Percentiles rank a stretch among this genome's conserved stretches.
phyloP scores from a whole-genome alignment of 169 alveolate species.

The Cryptosporidium baileyi region DNA sequence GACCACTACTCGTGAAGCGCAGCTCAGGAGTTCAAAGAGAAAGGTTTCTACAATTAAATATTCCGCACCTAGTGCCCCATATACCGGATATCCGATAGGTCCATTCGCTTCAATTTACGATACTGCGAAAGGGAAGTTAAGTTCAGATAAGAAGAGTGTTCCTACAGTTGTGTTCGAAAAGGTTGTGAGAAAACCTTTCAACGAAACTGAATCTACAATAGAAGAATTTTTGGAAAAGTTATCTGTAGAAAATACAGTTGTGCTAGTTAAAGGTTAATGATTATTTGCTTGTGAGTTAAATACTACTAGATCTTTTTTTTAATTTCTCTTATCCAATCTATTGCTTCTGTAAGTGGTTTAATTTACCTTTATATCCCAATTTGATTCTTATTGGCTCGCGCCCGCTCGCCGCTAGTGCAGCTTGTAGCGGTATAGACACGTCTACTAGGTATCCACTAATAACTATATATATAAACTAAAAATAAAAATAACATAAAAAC shows the following conservation, averaged over 20 bases:
- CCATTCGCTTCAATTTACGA: too few relatives aligned
- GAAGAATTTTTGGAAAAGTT: neutral
- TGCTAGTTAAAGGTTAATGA: neutral
- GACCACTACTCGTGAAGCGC: neutral
- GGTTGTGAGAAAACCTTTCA: neutral
- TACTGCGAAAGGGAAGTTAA: too few relatives aligned
- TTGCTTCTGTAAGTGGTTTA: neutral
- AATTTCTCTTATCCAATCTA: neutral
- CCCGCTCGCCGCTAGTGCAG: neutral
- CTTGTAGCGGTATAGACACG: constrained; percentile 17
- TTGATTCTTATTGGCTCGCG: neutral
- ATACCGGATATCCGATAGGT: too few relatives aligned
- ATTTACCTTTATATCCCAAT: too few relatives aligned
- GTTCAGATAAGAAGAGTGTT: too few relatives aligned
- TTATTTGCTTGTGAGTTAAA: neutral
- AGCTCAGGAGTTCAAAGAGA: neutral
- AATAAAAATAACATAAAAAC: too few relatives aligned
- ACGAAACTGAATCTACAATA: neutral
- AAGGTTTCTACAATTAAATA: too few relatives aligned
- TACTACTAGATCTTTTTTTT: neutral
- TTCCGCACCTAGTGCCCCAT: too few relatives aligned
- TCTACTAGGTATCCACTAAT: constrained; percentile 22
- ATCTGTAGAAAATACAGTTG: neutral
- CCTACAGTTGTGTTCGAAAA: neutral
- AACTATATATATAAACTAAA: too few relatives aligned